A percentile compares a stretch with the other conserved stretches of the same genome.
These are phyloP conservation scores for Pseudopyrenochaeta lycopersici DNA, from an alignment of 2,329 filamentous ascomycete genomes.

Conservation along the genomic window DNA sequence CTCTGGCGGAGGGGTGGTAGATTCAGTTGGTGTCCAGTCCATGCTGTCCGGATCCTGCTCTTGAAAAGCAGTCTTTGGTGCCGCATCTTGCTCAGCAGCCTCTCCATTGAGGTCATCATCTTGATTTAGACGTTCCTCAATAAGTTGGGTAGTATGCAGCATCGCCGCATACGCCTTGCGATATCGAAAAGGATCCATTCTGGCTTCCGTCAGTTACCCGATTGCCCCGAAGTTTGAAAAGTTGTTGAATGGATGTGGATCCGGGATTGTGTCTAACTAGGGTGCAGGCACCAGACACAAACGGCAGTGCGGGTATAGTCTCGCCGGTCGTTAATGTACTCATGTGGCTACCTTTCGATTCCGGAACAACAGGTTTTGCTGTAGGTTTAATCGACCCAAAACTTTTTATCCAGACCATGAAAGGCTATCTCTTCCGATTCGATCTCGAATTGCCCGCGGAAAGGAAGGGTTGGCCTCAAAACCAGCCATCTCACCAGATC, in stretches of 20 bases:
- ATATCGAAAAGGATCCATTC: conserved; percentile 49
- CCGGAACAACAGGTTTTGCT: conserved; percentile 4
- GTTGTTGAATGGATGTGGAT: background rate
- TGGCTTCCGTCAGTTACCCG: conserved; percentile 26
- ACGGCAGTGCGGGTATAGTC: background rate
- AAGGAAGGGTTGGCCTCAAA: conserved; percentile 15
- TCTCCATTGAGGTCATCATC: conserved; percentile 17
- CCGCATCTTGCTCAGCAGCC: conserved; percentile 9
- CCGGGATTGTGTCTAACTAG: background rate
- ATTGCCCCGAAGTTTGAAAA: conserved; percentile 5
- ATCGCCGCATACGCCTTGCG: conserved; percentile 49
- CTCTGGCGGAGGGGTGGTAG: conserved; percentile 34
- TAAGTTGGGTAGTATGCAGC: conserved; percentile 45
- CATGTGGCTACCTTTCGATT: conserved; percentile 12
- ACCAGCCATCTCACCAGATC: conserved; percentile 30
- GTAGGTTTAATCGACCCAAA: too few species aligned
- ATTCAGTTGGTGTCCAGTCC: conserved; percentile 49
- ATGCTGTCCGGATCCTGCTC: conserved; percentile 48
- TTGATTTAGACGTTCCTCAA: conserved; percentile 41
- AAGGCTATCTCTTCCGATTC: conserved; percentile 7
- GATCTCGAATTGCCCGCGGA: conserved; percentile 14
- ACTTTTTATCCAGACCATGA: conserved; percentile 3
- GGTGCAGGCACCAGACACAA: conserved; percentile 9
- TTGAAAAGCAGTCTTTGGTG: conserved; percentile 22
- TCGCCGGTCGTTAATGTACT: conserved; percentile 8